Evolutionary conservation across 108 stramenopile genomes (phyloP).

Genomic region (Pseudonitzschia pungens): DNA sequence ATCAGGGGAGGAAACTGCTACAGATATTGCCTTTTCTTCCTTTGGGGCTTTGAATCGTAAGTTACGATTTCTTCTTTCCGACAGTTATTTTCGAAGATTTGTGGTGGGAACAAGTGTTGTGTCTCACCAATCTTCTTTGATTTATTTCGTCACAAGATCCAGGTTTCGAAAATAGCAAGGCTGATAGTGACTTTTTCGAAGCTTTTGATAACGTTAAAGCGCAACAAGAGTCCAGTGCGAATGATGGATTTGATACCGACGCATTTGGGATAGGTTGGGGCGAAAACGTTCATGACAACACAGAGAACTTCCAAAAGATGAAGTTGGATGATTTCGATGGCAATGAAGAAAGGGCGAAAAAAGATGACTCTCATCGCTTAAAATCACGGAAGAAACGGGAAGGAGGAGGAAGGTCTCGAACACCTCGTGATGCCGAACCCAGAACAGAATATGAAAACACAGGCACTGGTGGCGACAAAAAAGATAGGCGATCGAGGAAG

Average conservation of each 20-base stretch:
- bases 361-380: neutral
- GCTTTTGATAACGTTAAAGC: conserved; percentile 26
- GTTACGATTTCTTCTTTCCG: conserved; percentile 4
- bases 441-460: neutral
- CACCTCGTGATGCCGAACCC: neutral
- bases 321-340: neutral
- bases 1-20: conserved; percentile 9
- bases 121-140: neutral
- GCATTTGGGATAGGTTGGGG: conserved; percentile 19
- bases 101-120: neutral
- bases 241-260: conserved; percentile 27
- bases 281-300: neutral
- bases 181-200: conserved; percentile 21
- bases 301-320: neutral
- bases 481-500: neutral
- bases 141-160: neutral
- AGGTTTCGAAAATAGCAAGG: conserved; percentile 15
- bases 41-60: conserved; percentile 34
- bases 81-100: neutral
- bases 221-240: conserved; percentile 10
- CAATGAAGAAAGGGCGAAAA: neutral
- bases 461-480: neutral
- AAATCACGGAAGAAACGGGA: neutral
- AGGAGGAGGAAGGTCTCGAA: neutral
- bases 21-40: conserved; percentile 22